Evolutionary conservation across 2,329 filamentous ascomycete species (phyloP), one percentile per base, ranked within the genome.

Genomic region (Trichoderma sp.): DNA sequence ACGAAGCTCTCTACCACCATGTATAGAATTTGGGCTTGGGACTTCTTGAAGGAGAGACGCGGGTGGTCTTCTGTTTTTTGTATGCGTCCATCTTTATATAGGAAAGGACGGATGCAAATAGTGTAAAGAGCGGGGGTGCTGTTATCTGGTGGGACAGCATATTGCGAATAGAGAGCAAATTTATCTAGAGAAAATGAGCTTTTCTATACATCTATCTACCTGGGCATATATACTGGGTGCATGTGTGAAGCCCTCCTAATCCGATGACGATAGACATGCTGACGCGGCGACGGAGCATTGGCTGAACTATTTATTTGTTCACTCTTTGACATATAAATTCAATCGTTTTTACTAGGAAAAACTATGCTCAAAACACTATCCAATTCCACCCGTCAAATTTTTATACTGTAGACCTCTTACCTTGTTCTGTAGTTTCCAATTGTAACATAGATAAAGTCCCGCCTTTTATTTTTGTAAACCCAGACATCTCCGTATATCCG

Each of bases 111-210:
- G 19, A 24, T 37, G 27, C 61, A 62, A 58, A 62, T 43, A 60
- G 67, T 71, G 68, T 68, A 71, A 64, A 59, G n/a, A 31, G 31
- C 19, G 24, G 70, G 68, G 68, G 33, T 43, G 63, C 56, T 59
- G 70, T 67, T 67, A 62, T 64, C 69, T 61, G 71, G 66, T 68
- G 60, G 29, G 43, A 29, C 29, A 31, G 52, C 52, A 63, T 73
- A 68, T 72, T 49, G 71, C 70, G 71, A 55, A 73, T 73, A 73
- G 71, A 73, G 68, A 68, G 68, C 72, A 72, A 16, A 16, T 69
- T 69, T 64, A 70, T 62, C 40, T 37, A 65, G 37, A 59, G 35
- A 43, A 57, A 58, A 58, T 40, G 47, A 35, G 55, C 62, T 55
- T 69, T 69, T 52, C 57, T 68, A 24, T 55, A 53, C 6, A 56